Conservation (phyloP, 768 basidiomycete genomes). For the Cystofilobasidium ferigula region DNA sequence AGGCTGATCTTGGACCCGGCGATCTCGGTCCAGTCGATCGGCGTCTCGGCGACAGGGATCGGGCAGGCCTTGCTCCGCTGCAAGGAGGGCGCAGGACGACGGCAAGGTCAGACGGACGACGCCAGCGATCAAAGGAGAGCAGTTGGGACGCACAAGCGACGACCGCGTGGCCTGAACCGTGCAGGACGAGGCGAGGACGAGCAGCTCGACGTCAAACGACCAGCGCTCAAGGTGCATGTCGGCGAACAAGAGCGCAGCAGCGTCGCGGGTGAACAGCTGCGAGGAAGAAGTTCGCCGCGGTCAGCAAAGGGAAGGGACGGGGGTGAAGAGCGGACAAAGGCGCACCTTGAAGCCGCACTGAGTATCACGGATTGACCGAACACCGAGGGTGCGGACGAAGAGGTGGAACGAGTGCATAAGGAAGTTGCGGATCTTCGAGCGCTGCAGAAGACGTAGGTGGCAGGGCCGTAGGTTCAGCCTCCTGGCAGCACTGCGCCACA, state of each 20-base stretch:
- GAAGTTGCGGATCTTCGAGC: constrained; percentile 74
- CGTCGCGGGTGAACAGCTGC: constrained; percentile 64
- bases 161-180: not conserved
- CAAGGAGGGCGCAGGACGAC: constrained; percentile 49
- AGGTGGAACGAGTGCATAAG: constrained; percentile 91
- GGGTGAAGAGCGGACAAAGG: not conserved
- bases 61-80: constrained; percentile 29
- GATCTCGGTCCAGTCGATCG: constrained; percentile 88
- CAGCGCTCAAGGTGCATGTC: constrained; percentile 76
- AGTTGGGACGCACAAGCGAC: not conserved
- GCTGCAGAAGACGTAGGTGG: too few relatives aligned
- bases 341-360: constrained; percentile 85
- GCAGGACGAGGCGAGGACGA: constrained; percentile 53
- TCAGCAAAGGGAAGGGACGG: not conserved
- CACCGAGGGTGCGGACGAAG: constrained; percentile 75
- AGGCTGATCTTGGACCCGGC: constrained; percentile 84
- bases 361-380: constrained; percentile 57
- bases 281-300: not conserved
- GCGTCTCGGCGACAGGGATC: constrained; percentile 70
- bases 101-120: constrained; percentile 92
- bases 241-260: constrained; percentile 74
- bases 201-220: constrained; percentile 94
- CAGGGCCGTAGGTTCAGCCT: too few relatives aligned
- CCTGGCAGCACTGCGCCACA: too few relatives aligned
- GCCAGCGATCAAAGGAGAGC: constrained; percentile 62